phyloP scores from a whole-genome alignment of 306 rosid species.

The Fagus sylvatica region DNA sequence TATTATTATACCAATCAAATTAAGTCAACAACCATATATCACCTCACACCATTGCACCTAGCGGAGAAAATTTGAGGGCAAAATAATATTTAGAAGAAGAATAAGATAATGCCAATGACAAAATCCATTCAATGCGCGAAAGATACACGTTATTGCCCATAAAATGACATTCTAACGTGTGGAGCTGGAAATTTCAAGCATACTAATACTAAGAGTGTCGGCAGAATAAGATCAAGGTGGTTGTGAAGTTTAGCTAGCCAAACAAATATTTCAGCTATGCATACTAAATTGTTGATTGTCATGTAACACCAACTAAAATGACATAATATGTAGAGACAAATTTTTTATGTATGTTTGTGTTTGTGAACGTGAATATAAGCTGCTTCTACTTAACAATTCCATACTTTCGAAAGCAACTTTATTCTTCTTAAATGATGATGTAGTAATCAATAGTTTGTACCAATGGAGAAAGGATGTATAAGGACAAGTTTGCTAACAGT shows the following conservation, averaged over 20 bases:
- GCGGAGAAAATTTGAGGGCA: too few species aligned
- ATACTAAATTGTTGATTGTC: slow-evolving; percentile 6
- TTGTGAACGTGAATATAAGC: not conserved
- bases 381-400: not conserved
- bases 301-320: slow-evolving; percentile 23
- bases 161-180: not conserved
- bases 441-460: not conserved
- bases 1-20: too few species aligned
- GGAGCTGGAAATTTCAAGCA: not conserved
- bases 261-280: not conserved
- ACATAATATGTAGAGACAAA: slow-evolving; percentile 4
- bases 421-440: too few species aligned
- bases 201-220: not conserved
- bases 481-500: too few species aligned
- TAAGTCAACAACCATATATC: too few species aligned
- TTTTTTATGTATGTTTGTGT: not conserved
- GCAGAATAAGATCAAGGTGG: not conserved
- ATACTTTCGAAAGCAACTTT: not conserved
- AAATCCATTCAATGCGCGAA: too few species aligned
- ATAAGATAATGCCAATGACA: not conserved
- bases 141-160: not conserved
- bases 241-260: not conserved
- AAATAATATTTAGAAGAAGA: not conserved
- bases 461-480: not conserved
- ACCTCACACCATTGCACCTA: too few species aligned